phyloP scores from a whole-genome alignment of 805 yeast species.

The Ogataea neopini region DNA sequence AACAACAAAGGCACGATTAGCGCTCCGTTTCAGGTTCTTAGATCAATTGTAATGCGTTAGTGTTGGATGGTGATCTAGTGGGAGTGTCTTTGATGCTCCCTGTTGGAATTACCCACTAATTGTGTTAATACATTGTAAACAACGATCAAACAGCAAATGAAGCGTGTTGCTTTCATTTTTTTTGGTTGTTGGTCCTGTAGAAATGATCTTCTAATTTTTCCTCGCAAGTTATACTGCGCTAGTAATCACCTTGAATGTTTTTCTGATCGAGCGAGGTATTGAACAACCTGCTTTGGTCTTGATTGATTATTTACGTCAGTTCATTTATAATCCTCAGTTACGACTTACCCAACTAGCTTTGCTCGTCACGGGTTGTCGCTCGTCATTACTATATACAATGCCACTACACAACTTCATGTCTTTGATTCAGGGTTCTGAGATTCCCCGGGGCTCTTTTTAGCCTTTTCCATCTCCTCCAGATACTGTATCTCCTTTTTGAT shows the following conservation, averaged over 20 bases:
- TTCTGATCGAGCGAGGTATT: too few species aligned
- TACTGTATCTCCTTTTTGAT: slow-evolving; percentile 74
- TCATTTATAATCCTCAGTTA: too few species aligned
- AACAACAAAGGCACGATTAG: slow-evolving; percentile 72
- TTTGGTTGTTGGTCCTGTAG: too few species aligned
- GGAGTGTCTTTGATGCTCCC: slow-evolving; percentile 31
- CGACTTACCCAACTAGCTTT: too few species aligned
- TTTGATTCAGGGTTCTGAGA: neutral
- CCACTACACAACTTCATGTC: neutral
- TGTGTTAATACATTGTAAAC: slow-evolving; percentile 53
- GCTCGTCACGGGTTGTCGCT: too few species aligned
- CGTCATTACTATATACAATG: slow-evolving; percentile 9
- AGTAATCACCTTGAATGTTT: too few species aligned
- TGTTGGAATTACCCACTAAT: slow-evolving; percentile 41
- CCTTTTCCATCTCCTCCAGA: slow-evolving; percentile 44
- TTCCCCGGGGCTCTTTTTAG: slow-evolving; percentile 18
- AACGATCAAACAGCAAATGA: too few species aligned
- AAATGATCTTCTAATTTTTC: too few species aligned
- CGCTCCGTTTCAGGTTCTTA: slow-evolving; percentile 80
- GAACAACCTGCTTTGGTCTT: too few species aligned
- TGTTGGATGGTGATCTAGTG: slow-evolving; percentile 33
- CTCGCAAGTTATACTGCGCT: too few species aligned
- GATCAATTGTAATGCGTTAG: slow-evolving; percentile 44
- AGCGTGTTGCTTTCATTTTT: too few species aligned
- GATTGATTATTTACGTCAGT: too few species aligned